Evolutionary conservation across 2,329 filamentous ascomycete genomes (phyloP).

Genomic region (Colletotrichum scovillei): DNA sequence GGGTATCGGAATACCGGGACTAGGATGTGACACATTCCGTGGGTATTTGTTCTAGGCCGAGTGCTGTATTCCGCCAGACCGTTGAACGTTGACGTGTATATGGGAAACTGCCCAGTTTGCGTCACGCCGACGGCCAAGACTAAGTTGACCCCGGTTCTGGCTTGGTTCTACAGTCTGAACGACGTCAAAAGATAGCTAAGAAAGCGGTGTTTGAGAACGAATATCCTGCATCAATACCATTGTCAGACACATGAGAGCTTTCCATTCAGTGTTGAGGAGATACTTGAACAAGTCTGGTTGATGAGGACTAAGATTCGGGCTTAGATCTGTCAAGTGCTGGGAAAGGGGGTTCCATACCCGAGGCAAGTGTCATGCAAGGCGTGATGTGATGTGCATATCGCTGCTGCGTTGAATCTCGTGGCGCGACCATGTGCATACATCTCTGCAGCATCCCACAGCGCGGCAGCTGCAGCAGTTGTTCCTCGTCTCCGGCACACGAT

Average conservation of each 20-base stretch:
- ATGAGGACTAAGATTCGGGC: slow-evolving; percentile 18
- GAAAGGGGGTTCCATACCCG: slow-evolving; percentile 1
- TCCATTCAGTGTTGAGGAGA: background rate
- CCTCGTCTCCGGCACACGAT: background rate
- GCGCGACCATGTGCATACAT: slow-evolving; percentile 1
- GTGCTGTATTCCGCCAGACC: background rate
- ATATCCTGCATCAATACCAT: background rate
- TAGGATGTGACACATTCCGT: background rate
- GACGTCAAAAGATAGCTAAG: background rate
- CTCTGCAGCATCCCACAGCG: background rate
- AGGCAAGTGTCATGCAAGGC: slow-evolving; percentile 22
- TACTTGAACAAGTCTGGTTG: background rate
- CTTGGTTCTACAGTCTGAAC: background rate
- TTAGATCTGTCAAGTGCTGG: slow-evolving; percentile 12
- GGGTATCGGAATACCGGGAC: background rate
- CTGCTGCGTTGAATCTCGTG: slow-evolving; percentile 15
- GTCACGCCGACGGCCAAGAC: background rate
- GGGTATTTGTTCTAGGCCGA: background rate
- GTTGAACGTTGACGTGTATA: background rate
- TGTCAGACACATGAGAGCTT: background rate
- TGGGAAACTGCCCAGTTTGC: no score
- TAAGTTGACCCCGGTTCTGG: background rate
- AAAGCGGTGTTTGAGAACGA: background rate
- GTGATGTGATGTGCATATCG: slow-evolving; percentile 17
- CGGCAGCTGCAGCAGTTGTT: background rate